Conservation (phyloP, 2,329 filamentous ascomycete species). For the Ceratocystis cubensis region DNA sequence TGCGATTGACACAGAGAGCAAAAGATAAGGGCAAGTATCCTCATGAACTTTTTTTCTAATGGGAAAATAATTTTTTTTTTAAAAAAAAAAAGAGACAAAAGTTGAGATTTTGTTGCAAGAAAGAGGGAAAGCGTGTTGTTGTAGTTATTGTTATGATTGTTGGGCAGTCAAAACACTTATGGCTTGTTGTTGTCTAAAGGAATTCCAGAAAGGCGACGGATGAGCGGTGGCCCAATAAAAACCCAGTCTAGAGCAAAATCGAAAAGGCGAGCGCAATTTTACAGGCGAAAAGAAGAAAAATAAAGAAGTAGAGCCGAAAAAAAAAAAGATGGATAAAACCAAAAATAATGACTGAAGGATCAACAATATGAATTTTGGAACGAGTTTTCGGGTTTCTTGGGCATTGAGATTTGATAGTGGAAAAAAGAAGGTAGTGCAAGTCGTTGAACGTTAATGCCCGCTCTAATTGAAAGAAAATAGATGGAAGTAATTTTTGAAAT, state of each 20-base stretch:
- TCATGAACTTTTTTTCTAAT: too few species aligned
- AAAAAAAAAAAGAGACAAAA: neutral
- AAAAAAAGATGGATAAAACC: neutral
- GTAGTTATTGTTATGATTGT: conserved; percentile 4
- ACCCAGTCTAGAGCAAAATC: conserved; percentile 1
- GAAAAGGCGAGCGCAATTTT: neutral
- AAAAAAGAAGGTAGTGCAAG: neutral
- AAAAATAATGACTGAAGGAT: neutral
- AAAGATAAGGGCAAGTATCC: neutral
- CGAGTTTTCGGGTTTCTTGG: neutral
- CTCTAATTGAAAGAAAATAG: neutral
- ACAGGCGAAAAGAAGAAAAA: neutral
- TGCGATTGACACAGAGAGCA: neutral
- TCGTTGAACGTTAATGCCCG: neutral
- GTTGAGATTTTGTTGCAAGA: neutral
- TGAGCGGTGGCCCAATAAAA: conserved; percentile 7
- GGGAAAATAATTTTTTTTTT: neutral
- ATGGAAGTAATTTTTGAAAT: neutral
- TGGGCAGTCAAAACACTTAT: conserved; percentile 8
- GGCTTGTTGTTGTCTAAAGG: neutral
- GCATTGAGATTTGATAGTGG: neutral
- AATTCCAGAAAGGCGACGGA: neutral
- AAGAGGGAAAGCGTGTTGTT: conserved; percentile 5
- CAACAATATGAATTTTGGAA: conserved; percentile 7
- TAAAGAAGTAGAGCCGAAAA: neutral